phyloP scores from a whole-genome alignment of 2,329 filamentous ascomycete genomes.

The Pseudogymnoascus sp. region DNA sequence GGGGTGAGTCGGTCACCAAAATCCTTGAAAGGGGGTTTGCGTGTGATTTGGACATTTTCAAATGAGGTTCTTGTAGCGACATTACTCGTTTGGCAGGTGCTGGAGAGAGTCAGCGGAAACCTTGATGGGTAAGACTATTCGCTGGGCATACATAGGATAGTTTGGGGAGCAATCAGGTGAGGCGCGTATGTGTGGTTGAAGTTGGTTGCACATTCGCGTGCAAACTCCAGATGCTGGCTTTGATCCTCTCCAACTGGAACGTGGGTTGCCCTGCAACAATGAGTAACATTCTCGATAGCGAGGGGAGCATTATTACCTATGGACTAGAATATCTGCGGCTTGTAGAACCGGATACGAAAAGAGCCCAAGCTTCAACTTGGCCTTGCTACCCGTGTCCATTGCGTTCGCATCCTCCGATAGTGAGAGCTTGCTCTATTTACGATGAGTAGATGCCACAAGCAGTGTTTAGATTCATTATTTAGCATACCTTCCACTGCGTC shows the following conservation, averaged over 20 bases:
- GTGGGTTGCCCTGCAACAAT: conserved; percentile 62
- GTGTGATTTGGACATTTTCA: conserved; percentile 95
- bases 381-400: conserved; percentile 50
- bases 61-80: conserved; percentile 68
- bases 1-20: conserved; percentile 63
- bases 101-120: conserved; percentile 13
- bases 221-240: conserved; percentile 86
- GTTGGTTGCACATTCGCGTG: conserved; percentile 73
- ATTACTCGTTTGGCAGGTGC: conserved; percentile 72
- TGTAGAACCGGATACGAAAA: conserved; percentile 96
- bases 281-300: background rate
- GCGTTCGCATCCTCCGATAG: conserved; percentile 50
- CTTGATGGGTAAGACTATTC: background rate
- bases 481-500: conserved; percentile 91
- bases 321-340: conserved; percentile 86
- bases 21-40: conserved; percentile 66
- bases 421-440: conserved; percentile 60
- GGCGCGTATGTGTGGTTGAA: conserved; percentile 71
- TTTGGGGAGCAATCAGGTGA: conserved; percentile 58
- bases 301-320: conserved; percentile 44
- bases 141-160: conserved; percentile 55
- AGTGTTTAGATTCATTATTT: background rate
- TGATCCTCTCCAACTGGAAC: conserved; percentile 98
- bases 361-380: conserved; percentile 72
- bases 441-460: conserved; percentile 11